phyloP scores from a whole-genome alignment of 2,329 filamentous ascomycete species.

The Xylaria sp. region DNA sequence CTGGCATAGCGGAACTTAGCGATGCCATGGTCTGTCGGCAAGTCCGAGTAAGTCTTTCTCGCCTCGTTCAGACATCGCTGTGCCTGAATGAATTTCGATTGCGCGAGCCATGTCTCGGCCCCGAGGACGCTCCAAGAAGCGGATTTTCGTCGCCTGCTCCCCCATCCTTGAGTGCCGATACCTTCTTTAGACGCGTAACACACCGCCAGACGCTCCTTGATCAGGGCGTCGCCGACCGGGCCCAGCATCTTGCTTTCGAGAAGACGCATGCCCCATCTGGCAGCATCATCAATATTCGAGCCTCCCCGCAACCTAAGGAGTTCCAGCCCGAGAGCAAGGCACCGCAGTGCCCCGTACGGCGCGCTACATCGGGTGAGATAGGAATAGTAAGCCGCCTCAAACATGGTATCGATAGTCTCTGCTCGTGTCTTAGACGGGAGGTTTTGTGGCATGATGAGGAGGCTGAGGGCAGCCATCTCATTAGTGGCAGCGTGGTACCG shows the following conservation, averaged over 20 bases:
- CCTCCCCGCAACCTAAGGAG: slow-evolving; percentile 83
- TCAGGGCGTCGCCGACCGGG: slow-evolving; percentile 78
- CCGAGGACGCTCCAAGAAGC: slow-evolving; percentile 89
- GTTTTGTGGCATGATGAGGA: slow-evolving; percentile 78
- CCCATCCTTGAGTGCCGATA: slow-evolving; percentile 72
- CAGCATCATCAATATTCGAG: slow-evolving; percentile 84
- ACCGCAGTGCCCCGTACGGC: slow-evolving; percentile 82
- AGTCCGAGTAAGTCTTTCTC: slow-evolving; percentile 61
- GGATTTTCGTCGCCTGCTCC: slow-evolving; percentile 81
- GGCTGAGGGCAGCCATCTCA: slow-evolving; percentile 91
- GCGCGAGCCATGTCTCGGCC: slow-evolving; percentile 82
- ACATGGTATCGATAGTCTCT: slow-evolving; percentile 85
- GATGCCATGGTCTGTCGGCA: slow-evolving; percentile 63
- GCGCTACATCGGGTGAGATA: slow-evolving; percentile 87
- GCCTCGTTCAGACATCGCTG: slow-evolving; percentile 81
- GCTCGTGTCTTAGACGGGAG: slow-evolving; percentile 79
- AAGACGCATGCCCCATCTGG: slow-evolving; percentile 82
- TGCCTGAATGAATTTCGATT: slow-evolving; percentile 81
- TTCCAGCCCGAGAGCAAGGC: slow-evolving; percentile 80
- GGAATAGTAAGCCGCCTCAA: slow-evolving; percentile 91
- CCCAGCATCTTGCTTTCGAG: slow-evolving; percentile 83
- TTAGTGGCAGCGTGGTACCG: slow-evolving; percentile 91
- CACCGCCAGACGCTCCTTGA: slow-evolving; percentile 85
- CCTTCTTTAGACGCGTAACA: slow-evolving; percentile 83
- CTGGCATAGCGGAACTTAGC: slow-evolving; percentile 62